Conservation (phyloP, 441 rosid genomes). For the Biscutella laevigata region DNA sequence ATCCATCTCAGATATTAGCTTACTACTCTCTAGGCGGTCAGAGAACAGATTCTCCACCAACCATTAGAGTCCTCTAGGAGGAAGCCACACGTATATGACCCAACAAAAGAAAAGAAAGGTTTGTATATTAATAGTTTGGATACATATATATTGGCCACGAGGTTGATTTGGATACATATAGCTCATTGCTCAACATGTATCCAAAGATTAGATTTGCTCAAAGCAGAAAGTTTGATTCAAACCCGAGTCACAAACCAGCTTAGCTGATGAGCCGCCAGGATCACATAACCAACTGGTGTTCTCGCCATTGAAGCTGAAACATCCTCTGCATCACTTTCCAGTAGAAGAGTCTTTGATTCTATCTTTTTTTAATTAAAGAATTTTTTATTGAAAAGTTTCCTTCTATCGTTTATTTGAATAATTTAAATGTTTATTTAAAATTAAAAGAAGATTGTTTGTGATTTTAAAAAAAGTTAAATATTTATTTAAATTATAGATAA, state of each 20-base stretch:
- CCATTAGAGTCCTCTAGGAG: slow-evolving; percentile 47
- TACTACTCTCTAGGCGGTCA: slow-evolving; percentile 86
- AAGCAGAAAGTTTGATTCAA: background rate
- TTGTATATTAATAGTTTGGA: slow-evolving; percentile 25
- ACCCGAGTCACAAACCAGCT: slow-evolving; percentile 82
- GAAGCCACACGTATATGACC: slow-evolving; percentile 8
- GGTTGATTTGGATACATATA: too few species aligned
- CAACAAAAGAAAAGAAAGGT: background rate
- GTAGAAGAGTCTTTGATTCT: too few species aligned
- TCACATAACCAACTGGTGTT: slow-evolving; percentile 58
- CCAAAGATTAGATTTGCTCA: background rate
- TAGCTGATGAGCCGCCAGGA: slow-evolving; percentile 68
- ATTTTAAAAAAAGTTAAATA: too few species aligned
- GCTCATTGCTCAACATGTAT: too few species aligned
- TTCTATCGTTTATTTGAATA: too few species aligned
- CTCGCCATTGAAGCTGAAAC: slow-evolving; percentile 51
- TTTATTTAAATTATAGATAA: too few species aligned
- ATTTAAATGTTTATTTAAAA: too few species aligned
- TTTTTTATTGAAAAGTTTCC: too few species aligned
- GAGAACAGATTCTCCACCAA: slow-evolving; percentile 71
- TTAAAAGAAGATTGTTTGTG: too few species aligned
- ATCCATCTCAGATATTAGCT: slow-evolving; percentile 84
- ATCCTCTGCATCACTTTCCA: slow-evolving; percentile 44
- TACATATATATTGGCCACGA: too few species aligned
- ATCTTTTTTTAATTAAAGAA: too few species aligned